Evolutionary conservation across 148 eudicot genomes (phyloP).

Genomic region (Silene uniflora): DNA sequence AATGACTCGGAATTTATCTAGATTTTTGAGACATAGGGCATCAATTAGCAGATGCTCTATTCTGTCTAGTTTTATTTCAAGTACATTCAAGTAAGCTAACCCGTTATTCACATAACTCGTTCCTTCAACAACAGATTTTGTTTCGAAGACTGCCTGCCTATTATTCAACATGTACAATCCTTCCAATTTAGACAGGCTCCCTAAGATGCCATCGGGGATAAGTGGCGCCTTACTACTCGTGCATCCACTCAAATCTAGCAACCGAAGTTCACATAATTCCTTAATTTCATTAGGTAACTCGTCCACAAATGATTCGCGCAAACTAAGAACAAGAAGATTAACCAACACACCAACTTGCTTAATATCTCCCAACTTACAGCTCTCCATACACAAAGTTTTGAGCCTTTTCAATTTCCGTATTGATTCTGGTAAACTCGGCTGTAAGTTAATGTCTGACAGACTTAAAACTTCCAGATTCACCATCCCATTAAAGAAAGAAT

Average conservation of each 20-base stretch:
- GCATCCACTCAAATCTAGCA: constrained; percentile 12
- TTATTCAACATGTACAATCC: neutral
- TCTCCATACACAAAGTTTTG: constrained; percentile 6
- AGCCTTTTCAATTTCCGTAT: neutral
- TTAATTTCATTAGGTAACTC: constrained; percentile 1
- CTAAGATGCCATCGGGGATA: neutral
- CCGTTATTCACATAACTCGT: neutral
- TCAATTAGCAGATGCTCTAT: neutral
- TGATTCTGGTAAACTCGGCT: constrained; percentile 4
- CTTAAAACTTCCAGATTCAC: constrained; percentile 6
- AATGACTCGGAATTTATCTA: neutral
- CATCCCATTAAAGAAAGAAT: constrained; percentile 8
- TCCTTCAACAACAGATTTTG: neutral
- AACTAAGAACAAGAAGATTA: constrained; percentile 11
- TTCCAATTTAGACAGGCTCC: constrained; percentile 2
- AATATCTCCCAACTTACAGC: constrained; percentile 13
- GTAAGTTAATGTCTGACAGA: neutral
- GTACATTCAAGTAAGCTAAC: constrained; percentile 9
- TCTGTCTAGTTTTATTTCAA: neutral
- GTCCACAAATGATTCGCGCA: neutral
- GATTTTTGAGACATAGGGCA: neutral
- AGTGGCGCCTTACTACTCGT: neutral
- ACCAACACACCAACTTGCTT: neutral
- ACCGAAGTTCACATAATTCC: neutral
- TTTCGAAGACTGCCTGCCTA: neutral